phyloP scores from a whole-genome alignment of 2,329 filamentous ascomycete genomes.

The Aspergillus ochraceoroseus region DNA sequence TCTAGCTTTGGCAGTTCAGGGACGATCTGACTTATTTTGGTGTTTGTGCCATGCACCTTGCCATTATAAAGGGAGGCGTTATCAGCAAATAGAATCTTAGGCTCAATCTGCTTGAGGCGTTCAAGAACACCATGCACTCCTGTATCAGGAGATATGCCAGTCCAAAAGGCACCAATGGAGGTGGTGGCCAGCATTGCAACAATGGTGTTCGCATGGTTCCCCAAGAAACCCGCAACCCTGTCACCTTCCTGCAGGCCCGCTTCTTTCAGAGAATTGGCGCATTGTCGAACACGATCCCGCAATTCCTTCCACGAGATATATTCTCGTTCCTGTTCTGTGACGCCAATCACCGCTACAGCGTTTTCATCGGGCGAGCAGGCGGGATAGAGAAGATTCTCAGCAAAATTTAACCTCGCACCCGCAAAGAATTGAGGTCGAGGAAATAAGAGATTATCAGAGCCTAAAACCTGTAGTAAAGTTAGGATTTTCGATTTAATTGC shows the following conservation, averaged over 20 bases:
- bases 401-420: slow-evolving; percentile 78
- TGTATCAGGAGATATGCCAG: slow-evolving; percentile 85
- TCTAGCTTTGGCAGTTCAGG: slow-evolving; percentile 62
- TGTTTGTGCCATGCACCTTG: slow-evolving; percentile 73
- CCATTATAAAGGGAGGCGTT: slow-evolving; percentile 89
- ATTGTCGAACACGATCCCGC: slow-evolving; percentile 69
- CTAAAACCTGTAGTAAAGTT: slow-evolving; percentile 56
- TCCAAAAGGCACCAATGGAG: slow-evolving; percentile 84
- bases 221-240: slow-evolving; percentile 68
- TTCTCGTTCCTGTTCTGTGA: slow-evolving; percentile 66
- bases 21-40: slow-evolving; percentile 75
- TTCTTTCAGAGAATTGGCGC: slow-evolving; percentile 64
- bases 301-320: slow-evolving; percentile 72
- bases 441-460: slow-evolving; percentile 66
- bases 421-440: slow-evolving; percentile 83
- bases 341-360: slow-evolving; percentile 68
- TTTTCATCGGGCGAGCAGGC: slow-evolving; percentile 53
- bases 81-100: slow-evolving; percentile 77
- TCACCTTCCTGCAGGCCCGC: slow-evolving; percentile 60
- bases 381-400: slow-evolving; percentile 88
- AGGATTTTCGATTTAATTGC: slow-evolving; percentile 1
- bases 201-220: slow-evolving; percentile 81
- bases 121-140: slow-evolving; percentile 89
- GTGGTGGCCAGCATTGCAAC: slow-evolving; percentile 83
- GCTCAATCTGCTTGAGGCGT: slow-evolving; percentile 76